These are phyloP conservation scores for Tulasnella sp. DNA, from an alignment of 768 basidiomycete species.

Conservation along the genomic window DNA sequence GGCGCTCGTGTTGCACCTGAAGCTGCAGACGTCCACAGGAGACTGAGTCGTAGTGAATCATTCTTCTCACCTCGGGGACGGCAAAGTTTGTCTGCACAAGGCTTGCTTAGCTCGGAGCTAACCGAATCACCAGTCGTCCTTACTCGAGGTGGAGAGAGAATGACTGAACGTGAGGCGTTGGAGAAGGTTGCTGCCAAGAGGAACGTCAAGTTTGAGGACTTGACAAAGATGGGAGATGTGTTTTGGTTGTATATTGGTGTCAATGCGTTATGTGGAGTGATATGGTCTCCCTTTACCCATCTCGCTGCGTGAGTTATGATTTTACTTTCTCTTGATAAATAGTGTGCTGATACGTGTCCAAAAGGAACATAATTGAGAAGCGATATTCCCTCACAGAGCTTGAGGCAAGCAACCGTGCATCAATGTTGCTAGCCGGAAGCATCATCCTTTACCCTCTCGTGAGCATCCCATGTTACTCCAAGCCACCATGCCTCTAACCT, in stretches of 20 bases:
- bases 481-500: neutral
- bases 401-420: slow-evolving; percentile 49
- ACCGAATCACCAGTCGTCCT: too few relatives aligned
- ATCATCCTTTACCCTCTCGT: slow-evolving; percentile 59
- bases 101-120: too few relatives aligned
- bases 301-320: slow-evolving; percentile 46
- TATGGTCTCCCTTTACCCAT: slow-evolving; percentile 69
- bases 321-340: neutral
- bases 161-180: slow-evolving; percentile 46
- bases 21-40: slow-evolving; percentile 39
- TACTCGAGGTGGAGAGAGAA: slow-evolving; percentile 28
- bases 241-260: slow-evolving; percentile 44
- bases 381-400: slow-evolving; percentile 49
- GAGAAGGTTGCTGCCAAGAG: slow-evolving; percentile 54
- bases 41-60: neutral
- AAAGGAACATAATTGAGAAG: slow-evolving; percentile 57
- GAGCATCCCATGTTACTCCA: slow-evolving; percentile 20
- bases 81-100: slow-evolving; percentile 26
- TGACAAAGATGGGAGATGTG: slow-evolving; percentile 49
- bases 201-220: slow-evolving; percentile 44
- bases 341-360: neutral
- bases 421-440: slow-evolving; percentile 58
- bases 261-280: slow-evolving; percentile 62
- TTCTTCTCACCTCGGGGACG: neutral
- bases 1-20: slow-evolving; percentile 51